Conservation (phyloP, 208 protist genomes). For the Trichomonas tenax region DNA sequence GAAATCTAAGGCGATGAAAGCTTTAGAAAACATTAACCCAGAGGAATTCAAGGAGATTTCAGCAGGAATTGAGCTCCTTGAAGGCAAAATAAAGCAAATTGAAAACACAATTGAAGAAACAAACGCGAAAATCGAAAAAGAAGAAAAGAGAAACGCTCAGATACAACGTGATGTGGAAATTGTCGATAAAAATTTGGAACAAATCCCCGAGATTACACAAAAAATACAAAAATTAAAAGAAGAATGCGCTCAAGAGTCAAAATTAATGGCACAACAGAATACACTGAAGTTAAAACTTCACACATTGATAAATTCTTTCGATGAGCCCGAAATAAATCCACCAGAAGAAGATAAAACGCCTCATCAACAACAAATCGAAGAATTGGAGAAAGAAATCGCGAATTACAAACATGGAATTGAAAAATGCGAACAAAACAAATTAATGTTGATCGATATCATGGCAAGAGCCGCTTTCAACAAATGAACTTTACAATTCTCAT, state of each 20-base stretch:
- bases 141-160: neutral
- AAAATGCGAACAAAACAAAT: neutral
- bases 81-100: neutral
- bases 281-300: neutral
- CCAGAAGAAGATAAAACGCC: neutral
- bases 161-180: neutral
- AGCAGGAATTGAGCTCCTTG: neutral
- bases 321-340: neutral
- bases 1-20: neutral
- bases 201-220: neutral
- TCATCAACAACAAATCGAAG: neutral
- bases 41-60: neutral
- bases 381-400: neutral
- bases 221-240: neutral
- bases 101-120: neutral
- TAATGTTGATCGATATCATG: neutral
- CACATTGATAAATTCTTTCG: neutral
- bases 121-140: neutral
- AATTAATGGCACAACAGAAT: neutral
- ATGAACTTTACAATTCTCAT: too few species aligned
- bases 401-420: neutral
- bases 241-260: neutral
- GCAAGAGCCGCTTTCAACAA: too few species aligned
- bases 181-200: neutral
- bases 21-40: neutral